phyloP scores from a whole-genome alignment of 805 yeast species.

The Brettanomyces naardenensis region DNA sequence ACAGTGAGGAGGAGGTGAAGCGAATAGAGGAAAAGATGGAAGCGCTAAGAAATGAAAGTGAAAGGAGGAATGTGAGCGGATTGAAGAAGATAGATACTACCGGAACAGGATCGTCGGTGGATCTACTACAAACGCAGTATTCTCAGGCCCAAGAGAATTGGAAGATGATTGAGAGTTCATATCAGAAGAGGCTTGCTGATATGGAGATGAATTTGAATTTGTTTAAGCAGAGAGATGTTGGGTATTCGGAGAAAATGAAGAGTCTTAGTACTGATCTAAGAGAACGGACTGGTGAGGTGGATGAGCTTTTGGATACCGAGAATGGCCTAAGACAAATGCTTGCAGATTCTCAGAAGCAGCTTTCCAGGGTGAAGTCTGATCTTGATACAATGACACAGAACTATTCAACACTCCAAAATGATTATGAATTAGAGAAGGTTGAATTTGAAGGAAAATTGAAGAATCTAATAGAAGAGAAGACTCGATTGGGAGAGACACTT shows the following conservation, averaged over 20 bases:
- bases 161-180: conserved; percentile 68
- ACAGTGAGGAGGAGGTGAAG: conserved; percentile 37
- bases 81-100: not conserved
- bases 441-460: conserved; percentile 19
- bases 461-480: conserved; percentile 22
- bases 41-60: conserved; percentile 53
- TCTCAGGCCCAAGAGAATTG: conserved; percentile 74
- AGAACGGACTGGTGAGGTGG: conserved; percentile 20
- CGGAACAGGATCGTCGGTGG: conserved; percentile 16
- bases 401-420: conserved; percentile 13
- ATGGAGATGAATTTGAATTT: conserved; percentile 39
- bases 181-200: conserved; percentile 38
- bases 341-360: conserved; percentile 12
- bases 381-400: conserved; percentile 18
- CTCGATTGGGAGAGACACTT: conserved; percentile 9
- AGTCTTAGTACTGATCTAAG: conserved; percentile 30
- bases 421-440: conserved; percentile 21
- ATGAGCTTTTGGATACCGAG: conserved; percentile 20
- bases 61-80: conserved; percentile 19
- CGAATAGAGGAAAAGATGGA: conserved; percentile 68
- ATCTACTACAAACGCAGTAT: conserved; percentile 61
- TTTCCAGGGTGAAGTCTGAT: conserved; percentile 14
- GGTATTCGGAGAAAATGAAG: conserved; percentile 21
- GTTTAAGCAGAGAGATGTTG: conserved; percentile 24
- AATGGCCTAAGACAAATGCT: conserved; percentile 16